phyloP scores from a whole-genome alignment of 495 filamentous ascomycete genomes.

The Aspergillus cavernicola region DNA sequence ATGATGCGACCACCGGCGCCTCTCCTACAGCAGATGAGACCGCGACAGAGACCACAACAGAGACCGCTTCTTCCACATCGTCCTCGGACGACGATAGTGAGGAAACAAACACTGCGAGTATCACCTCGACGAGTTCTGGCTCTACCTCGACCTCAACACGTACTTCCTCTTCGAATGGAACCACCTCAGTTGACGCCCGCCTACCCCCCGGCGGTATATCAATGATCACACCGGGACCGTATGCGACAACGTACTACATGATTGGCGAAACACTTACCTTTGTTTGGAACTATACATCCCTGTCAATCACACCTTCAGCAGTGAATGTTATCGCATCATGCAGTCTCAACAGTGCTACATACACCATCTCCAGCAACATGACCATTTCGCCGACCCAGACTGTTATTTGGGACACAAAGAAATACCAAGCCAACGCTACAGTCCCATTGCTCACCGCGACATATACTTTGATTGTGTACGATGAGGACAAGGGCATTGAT shows the following conservation, averaged over 20 bases:
- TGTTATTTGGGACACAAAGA: conserved; percentile 75
- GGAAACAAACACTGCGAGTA: conserved; percentile 22
- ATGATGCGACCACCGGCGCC: conserved; percentile 22
- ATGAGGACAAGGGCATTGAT: conserved; percentile 59
- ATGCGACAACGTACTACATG: conserved; percentile 74
- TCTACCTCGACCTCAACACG: conserved; percentile 27
- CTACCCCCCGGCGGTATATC: conserved; percentile 68
- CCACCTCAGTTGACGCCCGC: conserved; percentile 53
- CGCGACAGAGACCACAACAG: conserved; percentile 20
- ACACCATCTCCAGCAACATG: conserved; percentile 66
- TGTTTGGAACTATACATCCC: conserved; percentile 92
- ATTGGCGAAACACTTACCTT: conserved; percentile 83
- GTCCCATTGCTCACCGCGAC: conserved; percentile 62
- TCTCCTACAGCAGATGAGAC: conserved; percentile 18
- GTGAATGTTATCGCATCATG: conserved; percentile 82
- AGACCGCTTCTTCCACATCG: conserved; percentile 8
- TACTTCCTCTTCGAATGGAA: conserved; percentile 34
- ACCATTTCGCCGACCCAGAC: conserved; percentile 52
- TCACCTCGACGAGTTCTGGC: conserved; percentile 25
- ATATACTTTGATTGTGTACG: conserved; percentile 84
- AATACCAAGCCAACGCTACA: conserved; percentile 60
- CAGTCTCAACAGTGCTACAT: conserved; percentile 59
- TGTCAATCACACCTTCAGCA: conserved; percentile 69
- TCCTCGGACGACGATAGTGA: conserved; percentile 2
- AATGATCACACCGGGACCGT: conserved; percentile 72